Conservation (phyloP, 1,139 yeast species). For the Candida freyschussii region DNA sequence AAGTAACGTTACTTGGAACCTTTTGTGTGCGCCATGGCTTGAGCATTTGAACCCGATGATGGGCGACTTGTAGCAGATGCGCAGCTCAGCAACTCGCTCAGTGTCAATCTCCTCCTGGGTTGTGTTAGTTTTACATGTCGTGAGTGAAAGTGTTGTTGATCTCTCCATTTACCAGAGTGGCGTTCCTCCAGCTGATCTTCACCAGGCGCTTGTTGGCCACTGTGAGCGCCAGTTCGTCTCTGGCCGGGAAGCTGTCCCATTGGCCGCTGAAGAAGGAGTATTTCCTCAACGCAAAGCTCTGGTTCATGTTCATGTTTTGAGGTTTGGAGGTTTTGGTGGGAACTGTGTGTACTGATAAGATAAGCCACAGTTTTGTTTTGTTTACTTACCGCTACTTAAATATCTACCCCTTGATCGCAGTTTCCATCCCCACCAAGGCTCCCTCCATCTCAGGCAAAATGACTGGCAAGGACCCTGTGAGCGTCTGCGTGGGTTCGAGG, state of each 20-base stretch:
- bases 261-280: slow-evolving; percentile 15
- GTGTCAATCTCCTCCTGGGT: slow-evolving; percentile 11
- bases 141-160: slow-evolving; percentile 1
- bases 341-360: too few species aligned
- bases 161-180: slow-evolving; percentile 13
- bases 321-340: too few species aligned
- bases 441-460: slow-evolving; percentile 1
- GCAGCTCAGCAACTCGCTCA: background rate
- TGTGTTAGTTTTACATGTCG: slow-evolving; percentile 1
- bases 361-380: background rate
- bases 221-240: slow-evolving; percentile 15
- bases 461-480: slow-evolving; percentile 8
- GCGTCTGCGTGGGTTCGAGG: slow-evolving; percentile 10
- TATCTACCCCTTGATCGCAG: too few species aligned
- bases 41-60: slow-evolving; percentile 20
- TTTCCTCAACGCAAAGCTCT: slow-evolving; percentile 19
- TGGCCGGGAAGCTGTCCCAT: slow-evolving; percentile 24
- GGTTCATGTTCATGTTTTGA: too few species aligned
- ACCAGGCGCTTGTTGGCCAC: slow-evolving; percentile 6
- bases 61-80: slow-evolving; percentile 17
- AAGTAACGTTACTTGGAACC: slow-evolving; percentile 21
- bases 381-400: too few species aligned
- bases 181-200: slow-evolving; percentile 18
- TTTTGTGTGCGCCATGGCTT: background rate
- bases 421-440: background rate